These are phyloP conservation scores for Pinus albicaulis DNA, from an alignment of 75 land plant species.

Conservation along the genomic window DNA sequence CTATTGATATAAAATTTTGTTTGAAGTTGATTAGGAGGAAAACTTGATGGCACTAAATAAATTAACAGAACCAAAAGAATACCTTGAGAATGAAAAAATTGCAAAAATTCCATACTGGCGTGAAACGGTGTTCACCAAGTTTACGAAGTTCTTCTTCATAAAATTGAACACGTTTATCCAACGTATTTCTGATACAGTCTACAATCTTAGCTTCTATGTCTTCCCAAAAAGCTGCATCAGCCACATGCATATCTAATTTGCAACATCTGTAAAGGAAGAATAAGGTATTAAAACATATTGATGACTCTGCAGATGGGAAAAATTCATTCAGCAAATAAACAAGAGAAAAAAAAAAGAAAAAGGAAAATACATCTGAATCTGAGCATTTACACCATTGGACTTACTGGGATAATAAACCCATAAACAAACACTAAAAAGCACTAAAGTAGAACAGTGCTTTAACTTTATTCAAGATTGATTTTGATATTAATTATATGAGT, in stretches of 20 bases:
- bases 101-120: slow-evolving; percentile 90
- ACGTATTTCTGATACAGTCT: slow-evolving; percentile 75
- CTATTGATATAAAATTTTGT: slow-evolving; percentile 6
- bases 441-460: neutral
- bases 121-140: slow-evolving; percentile 78
- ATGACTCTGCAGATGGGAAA: slow-evolving; percentile 1
- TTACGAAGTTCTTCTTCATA: slow-evolving; percentile 97
- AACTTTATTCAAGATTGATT: neutral
- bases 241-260: slow-evolving; percentile 71
- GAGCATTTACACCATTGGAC: neutral
- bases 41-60: slow-evolving; percentile 1
- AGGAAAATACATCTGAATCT: neutral
- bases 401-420: neutral
- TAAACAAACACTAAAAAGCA: neutral
- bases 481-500: neutral
- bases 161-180: slow-evolving; percentile 91
- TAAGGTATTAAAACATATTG: neutral
- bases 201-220: slow-evolving; percentile 80
- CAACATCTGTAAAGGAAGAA: slow-evolving; percentile 63
- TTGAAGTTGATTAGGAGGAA: neutral
- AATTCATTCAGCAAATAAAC: neutral
- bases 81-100: slow-evolving; percentile 96
- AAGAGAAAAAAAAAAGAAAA: neutral
- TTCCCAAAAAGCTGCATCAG: slow-evolving; percentile 89
- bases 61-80: neutral